Base-by-base conservation (phyloP, 192 early-diverging fungal genomes). In the Linnemannia exigua region DNA sequence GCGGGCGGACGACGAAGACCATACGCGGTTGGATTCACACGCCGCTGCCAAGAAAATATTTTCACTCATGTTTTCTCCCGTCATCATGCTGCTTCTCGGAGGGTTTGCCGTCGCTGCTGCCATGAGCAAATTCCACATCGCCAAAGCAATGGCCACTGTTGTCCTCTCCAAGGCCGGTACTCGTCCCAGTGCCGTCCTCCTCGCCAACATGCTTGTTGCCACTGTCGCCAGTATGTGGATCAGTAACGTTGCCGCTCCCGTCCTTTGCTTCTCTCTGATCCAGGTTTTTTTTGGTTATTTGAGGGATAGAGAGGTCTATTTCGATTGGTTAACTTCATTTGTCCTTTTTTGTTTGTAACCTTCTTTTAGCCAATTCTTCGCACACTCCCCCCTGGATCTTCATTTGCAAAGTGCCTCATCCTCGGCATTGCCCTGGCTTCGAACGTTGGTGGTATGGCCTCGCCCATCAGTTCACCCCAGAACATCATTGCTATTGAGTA, bases 211-310 rank as follows among this genome's bases (percentile, higher is more conserved):
- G 97, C 90, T 98, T 54, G 97, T 99, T 0, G 96, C 96, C n/a
- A 98, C 97, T 3, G 92, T 99, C 90, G 96, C 97, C 16, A 97
- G 96, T 89, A 99, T 99, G 98, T 98, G 97, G 98, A 99, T 99
- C 76, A 94, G 93, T 63, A 99, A 99, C 78, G 98, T 99, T 8
- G 98, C 98, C 3, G 98, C 98, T 15, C 98, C 98, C 15, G 98
- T 98, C 22, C 90, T 99, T 20, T 99, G 98, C 89, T 98, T 99
- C 79, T 96, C 96, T 51, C 88, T 99, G 78, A 95, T 98, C 76
- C 93, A 95, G 79, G 93, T 31, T 50, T 50, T 50, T 16, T 31
- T 63, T 0, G 0, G 70, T 72, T 44, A 25, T 44, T 58, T 8
- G 33, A 38, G 22, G 67, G 38, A 69, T 17, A 33, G 22, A 38